Base-by-base conservation (phyloP, 331 rosid species). In the Prunus yedoensis region DNA sequence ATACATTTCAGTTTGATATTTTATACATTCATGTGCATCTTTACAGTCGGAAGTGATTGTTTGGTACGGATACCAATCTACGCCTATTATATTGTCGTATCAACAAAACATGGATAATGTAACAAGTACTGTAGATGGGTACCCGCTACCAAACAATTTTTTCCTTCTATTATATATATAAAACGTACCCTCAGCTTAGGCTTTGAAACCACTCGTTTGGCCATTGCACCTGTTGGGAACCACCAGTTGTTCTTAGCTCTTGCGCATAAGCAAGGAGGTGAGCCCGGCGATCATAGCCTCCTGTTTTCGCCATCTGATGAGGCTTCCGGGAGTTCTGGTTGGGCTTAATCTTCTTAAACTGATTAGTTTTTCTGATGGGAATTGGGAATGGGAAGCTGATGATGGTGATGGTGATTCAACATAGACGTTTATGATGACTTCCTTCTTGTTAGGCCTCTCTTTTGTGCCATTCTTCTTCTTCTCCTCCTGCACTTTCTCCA, bases 371-470 rank as follows among this genome's bases (percentile, higher is more conserved):
- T 32, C 41, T 58, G 73, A 7, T 9, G 74, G 3, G 61, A 50
- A 28, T n/a, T 43, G 43, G 13, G 74, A 51, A 28, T 43, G 43
- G 13, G 74, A 51, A 10, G 17, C 43, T 15, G 78, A 4, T 52
- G 21, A 77, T 1, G 35, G 50, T 32, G 85, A 77, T 1, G 41
- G 56, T 32, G 85, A 73, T 92, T 90, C 93, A 1, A 50, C 81
- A 66, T 88, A 90, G 43, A 88, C 87, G 32, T 78, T 87, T 83
- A 92, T 88, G 73, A 88, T 76, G 12, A 88, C 91, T 56, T 88
- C 87, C 78, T 71, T 81, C n/a, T 70, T 70, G 61, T 73, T 68
- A 16, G n/a, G 53, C 20, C 53, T 85, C 62, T 60, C 73, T 59
- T 63, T 74, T 49, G 43, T 17, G 20, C 35, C 77, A 7, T 63